These are phyloP conservation scores for Liriodendron chinense DNA, from an alignment of 164 flowering plant genomes.

Conservation along the genomic window DNA sequence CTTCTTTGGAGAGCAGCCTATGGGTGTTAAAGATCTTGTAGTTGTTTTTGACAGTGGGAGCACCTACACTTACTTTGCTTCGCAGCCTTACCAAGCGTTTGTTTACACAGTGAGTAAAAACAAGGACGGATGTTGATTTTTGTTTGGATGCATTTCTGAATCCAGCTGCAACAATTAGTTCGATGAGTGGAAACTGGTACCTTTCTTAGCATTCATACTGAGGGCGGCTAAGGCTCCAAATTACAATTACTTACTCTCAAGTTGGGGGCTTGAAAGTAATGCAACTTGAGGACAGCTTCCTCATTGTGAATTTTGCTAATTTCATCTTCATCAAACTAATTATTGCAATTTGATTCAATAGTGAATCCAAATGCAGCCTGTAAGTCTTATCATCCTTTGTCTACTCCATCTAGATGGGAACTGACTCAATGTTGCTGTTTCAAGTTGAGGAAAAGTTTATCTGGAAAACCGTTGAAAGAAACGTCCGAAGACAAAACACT, in stretches of 20 bases:
- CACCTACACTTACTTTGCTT: constrained; percentile 71
- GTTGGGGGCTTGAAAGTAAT: background rate
- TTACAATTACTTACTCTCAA: no score
- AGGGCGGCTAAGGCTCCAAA: no score
- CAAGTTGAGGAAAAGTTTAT: constrained; percentile 55
- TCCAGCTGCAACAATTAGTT: background rate
- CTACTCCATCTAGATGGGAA: background rate
- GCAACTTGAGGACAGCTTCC: background rate
- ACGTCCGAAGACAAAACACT: constrained; percentile 52
- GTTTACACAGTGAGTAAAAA: constrained; percentile 44
- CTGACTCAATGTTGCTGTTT: constrained; percentile 7
- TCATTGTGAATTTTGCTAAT: background rate
- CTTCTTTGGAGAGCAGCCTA: constrained; percentile 45
- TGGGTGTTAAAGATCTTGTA: constrained; percentile 42
- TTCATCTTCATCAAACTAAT: background rate
- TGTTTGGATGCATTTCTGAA: no score
- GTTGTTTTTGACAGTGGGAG: constrained; percentile 89
- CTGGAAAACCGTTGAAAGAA: constrained; percentile 48
- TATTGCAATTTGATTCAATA: background rate
- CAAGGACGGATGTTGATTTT: no score
- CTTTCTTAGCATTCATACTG: no score
- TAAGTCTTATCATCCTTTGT: background rate
- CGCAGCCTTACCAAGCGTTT: constrained; percentile 57
- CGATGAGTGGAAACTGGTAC: background rate
- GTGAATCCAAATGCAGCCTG: background rate